Base-by-base conservation (phyloP, 75 land plant species). In the Cryptomeria japonica region DNA sequence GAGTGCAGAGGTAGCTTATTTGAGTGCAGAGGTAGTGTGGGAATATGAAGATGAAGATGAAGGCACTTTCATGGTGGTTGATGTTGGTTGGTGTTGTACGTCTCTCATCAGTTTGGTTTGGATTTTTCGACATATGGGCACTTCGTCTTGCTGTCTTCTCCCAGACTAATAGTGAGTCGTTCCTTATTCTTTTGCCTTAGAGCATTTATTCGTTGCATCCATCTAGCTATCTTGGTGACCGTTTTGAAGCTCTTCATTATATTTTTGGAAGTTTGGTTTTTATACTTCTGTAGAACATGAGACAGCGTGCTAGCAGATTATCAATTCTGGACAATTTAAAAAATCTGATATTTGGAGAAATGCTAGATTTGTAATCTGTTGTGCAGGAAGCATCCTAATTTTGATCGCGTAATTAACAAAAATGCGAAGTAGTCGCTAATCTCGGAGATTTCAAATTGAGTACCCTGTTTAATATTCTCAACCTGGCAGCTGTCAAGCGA, bases 81-180 rank as follows among this genome's bases (percentile, higher is more conserved):
- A 90, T 97, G 90, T 72, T 97, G 78, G 99, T 98, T 41, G 99
- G 97, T 4, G 89, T 91, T 19, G 92, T 91, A 18, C 95, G 99
- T 11, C 94, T 98, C n/a, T 93, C 98, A 38, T 90, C 99, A 10
- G 99, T 98, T 44, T 98, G 97, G 96, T 98, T 98, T 91, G 99
- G 99, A 25, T 98, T 95, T 90, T 95, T 98, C 90, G 91, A 98
- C 87, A 95, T 95, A 16, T 95, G 99, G 97, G 96, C 96, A 32
- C 93, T 98, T 13, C 94, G 97, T 14, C 86, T 91, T 70, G 99
- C 94, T 56, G 99, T 98, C 89, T 98, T 93, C 93, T 97, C 99
- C 89, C 89, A 93, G 46, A 78, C 95, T 80, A 85, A 93, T 10
- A 95, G 99, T 95, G 79, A 85, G 86, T 86, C 86, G 38, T 49